Conservation (phyloP, 495 filamentous ascomycete species). For the Penicillium bialowiezense region DNA sequence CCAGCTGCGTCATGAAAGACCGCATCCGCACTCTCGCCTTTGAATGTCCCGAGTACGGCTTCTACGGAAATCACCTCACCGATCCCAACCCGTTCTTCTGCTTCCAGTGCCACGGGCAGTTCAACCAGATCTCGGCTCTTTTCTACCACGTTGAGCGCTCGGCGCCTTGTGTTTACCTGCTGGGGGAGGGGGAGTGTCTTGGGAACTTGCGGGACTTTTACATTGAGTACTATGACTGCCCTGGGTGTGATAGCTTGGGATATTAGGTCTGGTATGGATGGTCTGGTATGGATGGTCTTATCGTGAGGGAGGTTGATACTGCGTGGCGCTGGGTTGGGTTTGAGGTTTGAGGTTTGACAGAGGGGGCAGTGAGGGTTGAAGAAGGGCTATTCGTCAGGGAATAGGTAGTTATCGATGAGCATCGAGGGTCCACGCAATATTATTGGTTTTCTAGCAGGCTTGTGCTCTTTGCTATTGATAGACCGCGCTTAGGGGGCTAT, state of each 20-base stretch:
- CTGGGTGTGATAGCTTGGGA: not conserved
- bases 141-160: not conserved
- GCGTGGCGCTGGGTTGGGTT: too few relatives aligned
- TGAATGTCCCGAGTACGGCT: not conserved
- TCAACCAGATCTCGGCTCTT: not conserved
- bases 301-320: too few relatives aligned
- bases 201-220: not conserved
- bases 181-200: not conserved
- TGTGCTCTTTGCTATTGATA: too few relatives aligned
- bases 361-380: too few relatives aligned
- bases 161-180: not conserved
- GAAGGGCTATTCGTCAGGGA: too few relatives aligned
- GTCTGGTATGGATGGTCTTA: not conserved
- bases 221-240: conserved; percentile 2
- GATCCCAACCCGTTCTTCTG: not conserved
- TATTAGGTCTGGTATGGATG: not conserved
- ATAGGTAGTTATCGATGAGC: too few relatives aligned
- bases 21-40: not conserved
- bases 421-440: too few relatives aligned
- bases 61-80: not conserved
- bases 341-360: too few relatives aligned
- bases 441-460: too few relatives aligned
- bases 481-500: too few relatives aligned
- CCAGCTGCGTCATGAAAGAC: not conserved
- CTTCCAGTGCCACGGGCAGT: not conserved